phyloP scores from a whole-genome alignment of 352 stramenopile species.

The Phytophthora podocarpi region DNA sequence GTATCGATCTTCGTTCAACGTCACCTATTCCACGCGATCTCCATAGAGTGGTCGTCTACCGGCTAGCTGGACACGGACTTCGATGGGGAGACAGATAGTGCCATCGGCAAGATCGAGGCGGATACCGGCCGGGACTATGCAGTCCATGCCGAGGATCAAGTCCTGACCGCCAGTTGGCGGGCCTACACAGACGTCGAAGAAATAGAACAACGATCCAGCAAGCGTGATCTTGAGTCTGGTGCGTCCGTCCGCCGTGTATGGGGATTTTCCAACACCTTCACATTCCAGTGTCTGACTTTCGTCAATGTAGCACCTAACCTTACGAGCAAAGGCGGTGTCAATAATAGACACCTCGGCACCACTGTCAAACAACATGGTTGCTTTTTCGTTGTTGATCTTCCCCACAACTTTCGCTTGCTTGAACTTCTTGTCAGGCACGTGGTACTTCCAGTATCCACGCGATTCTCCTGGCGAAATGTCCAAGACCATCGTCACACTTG shows the following conservation, averaged over 20 bases:
- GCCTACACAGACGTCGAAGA: conserved; percentile 15
- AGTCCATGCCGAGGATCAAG: conserved; percentile 17
- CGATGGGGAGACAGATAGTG: conserved; percentile 3
- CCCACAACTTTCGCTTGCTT: neutral
- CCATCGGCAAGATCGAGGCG: conserved; percentile 12
- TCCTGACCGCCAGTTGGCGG: conserved; percentile 10
- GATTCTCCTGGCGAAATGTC: neutral
- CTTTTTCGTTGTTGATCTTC: conserved; percentile 21
- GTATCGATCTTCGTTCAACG: too few relatives aligned
- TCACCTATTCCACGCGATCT: too few relatives aligned
- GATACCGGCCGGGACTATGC: conserved; percentile 21
- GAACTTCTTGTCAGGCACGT: neutral
- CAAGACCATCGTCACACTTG: neutral
- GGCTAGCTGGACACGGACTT: conserved; percentile 3
- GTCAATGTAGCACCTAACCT: conserved; percentile 13
- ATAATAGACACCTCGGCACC: conserved; percentile 26
- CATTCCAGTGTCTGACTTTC: neutral
- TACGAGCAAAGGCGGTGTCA: conserved; percentile 26
- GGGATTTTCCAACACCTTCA: too few relatives aligned
- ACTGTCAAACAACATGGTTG: conserved; percentile 33
- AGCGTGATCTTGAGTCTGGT: conserved; percentile 24
- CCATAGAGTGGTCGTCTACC: neutral
- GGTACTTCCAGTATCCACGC: neutral
- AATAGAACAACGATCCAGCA: conserved; percentile 11
- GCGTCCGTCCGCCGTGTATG: conserved; percentile 6